Percentiles rank a stretch among this genome's conserved stretches.
phyloP scores from a whole-genome alignment of 2,329 filamentous ascomycete genomes.

The Talaromyces sp. region DNA sequence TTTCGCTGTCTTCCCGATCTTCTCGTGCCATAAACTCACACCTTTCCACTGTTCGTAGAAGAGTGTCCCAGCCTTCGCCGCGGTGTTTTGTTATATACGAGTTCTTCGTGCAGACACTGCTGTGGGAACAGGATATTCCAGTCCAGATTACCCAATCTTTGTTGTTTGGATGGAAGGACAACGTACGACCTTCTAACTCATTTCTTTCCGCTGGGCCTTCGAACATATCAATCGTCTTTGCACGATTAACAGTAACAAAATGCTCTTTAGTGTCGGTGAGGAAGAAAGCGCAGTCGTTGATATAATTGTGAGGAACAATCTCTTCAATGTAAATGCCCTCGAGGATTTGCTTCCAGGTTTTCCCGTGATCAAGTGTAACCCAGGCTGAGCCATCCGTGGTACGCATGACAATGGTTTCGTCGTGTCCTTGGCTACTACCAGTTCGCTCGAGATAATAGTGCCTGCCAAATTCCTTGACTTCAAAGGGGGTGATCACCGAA shows the following conservation, averaged over 20 bases:
- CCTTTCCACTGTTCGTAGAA: conserved; percentile 68
- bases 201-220: conserved; percentile 60
- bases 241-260: conserved; percentile 77
- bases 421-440: conserved; percentile 56
- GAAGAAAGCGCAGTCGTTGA: conserved; percentile 83
- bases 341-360: conserved; percentile 70
- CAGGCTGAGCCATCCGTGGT: conserved; percentile 58
- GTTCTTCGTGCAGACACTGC: conserved; percentile 59
- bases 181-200: conserved; percentile 46
- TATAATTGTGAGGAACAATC: conserved; percentile 73
- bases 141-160: conserved; percentile 92
- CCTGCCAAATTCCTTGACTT: conserved; percentile 50
- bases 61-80: conserved; percentile 69
- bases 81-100: conserved; percentile 75
- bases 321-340: conserved; percentile 62
- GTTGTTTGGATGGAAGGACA: conserved; percentile 77
- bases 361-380: conserved; percentile 80
- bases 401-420: conserved; percentile 68
- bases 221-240: conserved; percentile 67
- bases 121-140: conserved; percentile 63
- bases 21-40: conserved; percentile 80
- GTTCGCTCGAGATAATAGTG: conserved; percentile 76
- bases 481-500: conserved; percentile 57
- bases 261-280: conserved; percentile 64
- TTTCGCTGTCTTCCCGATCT: conserved; percentile 53